Base-by-base conservation (phyloP, 345 rosid genomes). In the Rhizophora mangle region DNA sequence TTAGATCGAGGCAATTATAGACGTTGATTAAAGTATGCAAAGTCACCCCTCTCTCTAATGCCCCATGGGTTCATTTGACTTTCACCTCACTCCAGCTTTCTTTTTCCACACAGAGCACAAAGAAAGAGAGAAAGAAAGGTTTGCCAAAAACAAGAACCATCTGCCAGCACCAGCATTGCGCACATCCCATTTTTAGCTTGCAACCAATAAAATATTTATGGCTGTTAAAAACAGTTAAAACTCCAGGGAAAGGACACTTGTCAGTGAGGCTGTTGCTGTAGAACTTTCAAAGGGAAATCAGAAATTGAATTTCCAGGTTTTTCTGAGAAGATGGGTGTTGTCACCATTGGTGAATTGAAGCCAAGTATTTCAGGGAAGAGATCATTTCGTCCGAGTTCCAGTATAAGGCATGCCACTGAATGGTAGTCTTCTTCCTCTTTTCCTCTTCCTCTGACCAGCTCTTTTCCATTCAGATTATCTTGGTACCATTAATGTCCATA, bases 321-420 rank as follows among this genome's bases (percentile, higher is more conserved):
- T 36, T 39, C 7, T 19, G 59, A 63, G 65, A 80, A 82, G 63
- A 89, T 91, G 97, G 99, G 96, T 56, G 87, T 89, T 70, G 91
- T 84, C 37, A 87, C 92, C 53, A 82, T 88, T 26, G 92, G 83
- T 68, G 96, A 90, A 71, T 37, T 85, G 79, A 95, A 92, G 84
- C 89, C 97, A 70, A 84, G 88, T 62, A 80, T 88, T 36, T 90
- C 97, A 4, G 94, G 96, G 68, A 95, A 95, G 85, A 85, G 96
- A 82, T 79, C 88, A 0, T 92, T 90, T 79, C 96, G 98, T 72
- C 88, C 93, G 29, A 90, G 81, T 70, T 86, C 98, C n/a, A 95
- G 85, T 52, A 89, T 92, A 71, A 87, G 97, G 74, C 98, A 95
- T 80, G 92, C 98, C 69, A 82, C 98, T 64, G 99, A 92, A 87